phyloP scores from a whole-genome alignment of 257 asterid species.

The Solanum tacnaense region DNA sequence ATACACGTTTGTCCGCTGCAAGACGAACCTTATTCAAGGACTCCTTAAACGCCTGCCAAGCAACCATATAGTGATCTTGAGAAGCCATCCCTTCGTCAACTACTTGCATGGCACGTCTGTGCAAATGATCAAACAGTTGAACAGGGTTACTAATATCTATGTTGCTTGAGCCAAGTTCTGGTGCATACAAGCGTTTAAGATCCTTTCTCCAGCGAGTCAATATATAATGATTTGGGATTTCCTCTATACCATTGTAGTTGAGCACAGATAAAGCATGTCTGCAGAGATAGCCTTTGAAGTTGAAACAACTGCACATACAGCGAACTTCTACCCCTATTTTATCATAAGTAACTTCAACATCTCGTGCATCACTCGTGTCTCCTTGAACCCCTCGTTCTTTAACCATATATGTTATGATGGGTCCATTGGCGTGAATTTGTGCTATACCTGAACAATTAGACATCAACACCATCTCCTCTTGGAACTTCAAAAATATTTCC shows the following conservation, averaged over 20 bases:
- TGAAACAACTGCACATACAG: slow-evolving; percentile 27
- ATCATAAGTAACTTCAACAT: slow-evolving; percentile 20
- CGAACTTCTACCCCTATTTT: slow-evolving; percentile 21
- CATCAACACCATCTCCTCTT: slow-evolving; percentile 14
- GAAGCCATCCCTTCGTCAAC: slow-evolving; percentile 29
- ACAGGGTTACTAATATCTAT: slow-evolving; percentile 18
- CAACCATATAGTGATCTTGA: slow-evolving; percentile 24
- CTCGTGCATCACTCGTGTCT: background rate
- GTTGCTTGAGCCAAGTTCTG: slow-evolving; percentile 12
- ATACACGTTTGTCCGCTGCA: slow-evolving; percentile 16
- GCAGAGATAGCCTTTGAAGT: slow-evolving; percentile 25
- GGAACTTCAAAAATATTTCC: slow-evolving; percentile 20
- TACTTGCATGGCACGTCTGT: slow-evolving; percentile 23
- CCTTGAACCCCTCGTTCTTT: slow-evolving; percentile 12
- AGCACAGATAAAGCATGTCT: slow-evolving; percentile 22
- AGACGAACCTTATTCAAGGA: slow-evolving; percentile 28
- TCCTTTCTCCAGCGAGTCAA: slow-evolving; percentile 29
- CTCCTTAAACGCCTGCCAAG: slow-evolving; percentile 28
- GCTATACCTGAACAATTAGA: slow-evolving; percentile 12
- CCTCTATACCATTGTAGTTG: slow-evolving; percentile 15
- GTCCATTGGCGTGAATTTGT: slow-evolving; percentile 16
- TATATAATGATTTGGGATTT: slow-evolving; percentile 22
- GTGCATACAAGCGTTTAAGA: slow-evolving; percentile 18
- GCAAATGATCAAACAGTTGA: slow-evolving; percentile 28
- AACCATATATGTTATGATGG: slow-evolving; percentile 18